A percentile compares a stretch with the other conserved stretches of the same genome.
These are phyloP conservation scores for Kokia cookei DNA, from an alignment of 441 rosid species.

Conservation along the genomic window DNA sequence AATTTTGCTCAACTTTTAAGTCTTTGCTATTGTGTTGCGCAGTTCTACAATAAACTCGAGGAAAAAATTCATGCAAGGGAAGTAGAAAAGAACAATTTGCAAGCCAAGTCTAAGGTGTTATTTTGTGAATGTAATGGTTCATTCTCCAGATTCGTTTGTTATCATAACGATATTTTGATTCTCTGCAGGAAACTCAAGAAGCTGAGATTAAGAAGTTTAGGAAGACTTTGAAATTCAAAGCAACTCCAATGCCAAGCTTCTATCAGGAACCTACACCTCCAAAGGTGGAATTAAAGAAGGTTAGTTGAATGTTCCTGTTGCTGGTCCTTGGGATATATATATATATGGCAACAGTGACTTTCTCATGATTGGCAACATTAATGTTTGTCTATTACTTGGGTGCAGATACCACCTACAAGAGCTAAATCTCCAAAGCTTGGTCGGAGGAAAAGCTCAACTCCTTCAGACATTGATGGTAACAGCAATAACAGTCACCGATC, in stretches of 20 bases:
- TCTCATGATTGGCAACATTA: not conserved
- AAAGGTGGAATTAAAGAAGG: constrained; percentile 90
- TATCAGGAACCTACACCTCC: constrained; percentile 93
- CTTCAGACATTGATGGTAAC: constrained; percentile 48
- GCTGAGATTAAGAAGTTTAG: constrained; percentile 90
- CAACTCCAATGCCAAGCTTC: constrained; percentile 99
- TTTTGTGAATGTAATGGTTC: constrained; percentile 6
- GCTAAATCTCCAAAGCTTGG: constrained; percentile 99
- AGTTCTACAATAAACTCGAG: constrained; percentile 92
- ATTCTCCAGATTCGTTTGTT: not conserved
- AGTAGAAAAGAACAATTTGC: constrained; percentile 62
- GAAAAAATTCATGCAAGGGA: constrained; percentile 95
- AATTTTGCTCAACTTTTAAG: not conserved
- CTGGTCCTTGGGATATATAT: not conserved
- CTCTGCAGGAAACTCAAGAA: constrained; percentile 78
- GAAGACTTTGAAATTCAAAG: constrained; percentile 91
- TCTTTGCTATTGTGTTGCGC: constrained; percentile 17
- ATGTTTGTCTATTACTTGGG: constrained; percentile 13
- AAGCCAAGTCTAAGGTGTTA: constrained; percentile 89
- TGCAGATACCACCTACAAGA: constrained; percentile 84
- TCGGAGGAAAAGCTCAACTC: constrained; percentile 53
- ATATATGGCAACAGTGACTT: not conserved
- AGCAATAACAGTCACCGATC: constrained; percentile 22
- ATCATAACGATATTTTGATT: constrained; percentile 3
- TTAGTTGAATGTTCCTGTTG: not conserved